These are phyloP conservation scores for Pseudogymnoascus sp. DNA, from an alignment of 2,329 filamentous ascomycete species.

Conservation along the genomic window DNA sequence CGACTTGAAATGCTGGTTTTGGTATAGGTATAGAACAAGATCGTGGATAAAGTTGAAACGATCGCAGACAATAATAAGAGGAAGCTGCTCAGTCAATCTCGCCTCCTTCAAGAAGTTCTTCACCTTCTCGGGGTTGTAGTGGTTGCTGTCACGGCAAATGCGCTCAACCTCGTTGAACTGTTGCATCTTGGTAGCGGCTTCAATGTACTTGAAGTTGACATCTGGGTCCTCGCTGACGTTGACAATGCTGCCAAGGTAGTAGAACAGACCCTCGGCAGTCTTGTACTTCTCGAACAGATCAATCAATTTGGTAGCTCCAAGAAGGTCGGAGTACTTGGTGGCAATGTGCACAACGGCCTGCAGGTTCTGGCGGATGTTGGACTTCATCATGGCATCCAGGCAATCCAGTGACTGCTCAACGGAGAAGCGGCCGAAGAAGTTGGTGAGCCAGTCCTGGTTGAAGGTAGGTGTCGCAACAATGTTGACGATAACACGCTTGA, in stretches of 20 bases:
- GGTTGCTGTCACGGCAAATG: conserved; percentile 88
- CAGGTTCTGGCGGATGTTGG: conserved; percentile 94
- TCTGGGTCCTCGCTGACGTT: conserved; percentile 93
- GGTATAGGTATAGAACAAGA: conserved; percentile 90
- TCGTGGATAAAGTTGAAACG: conserved; percentile 99
- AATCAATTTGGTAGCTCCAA: conserved; percentile 80
- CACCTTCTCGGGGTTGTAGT: conserved; percentile 87
- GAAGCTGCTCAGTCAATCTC: conserved; percentile 81
- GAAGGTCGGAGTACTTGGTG: conserved; percentile 94
- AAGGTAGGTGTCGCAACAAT: conserved; percentile 76
- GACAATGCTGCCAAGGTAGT: conserved; percentile 96
- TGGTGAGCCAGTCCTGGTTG: conserved; percentile 82
- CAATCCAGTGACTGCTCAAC: conserved; percentile 93
- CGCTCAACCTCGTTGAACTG: conserved; percentile 95
- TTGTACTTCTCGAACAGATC: conserved; percentile 97
- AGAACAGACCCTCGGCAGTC: conserved; percentile 93
- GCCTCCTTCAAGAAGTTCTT: conserved; percentile 99
- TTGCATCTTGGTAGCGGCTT: conserved; percentile 87
- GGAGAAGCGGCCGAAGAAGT: conserved; percentile 88
- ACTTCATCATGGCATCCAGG: conserved; percentile 90
- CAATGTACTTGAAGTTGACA: conserved; percentile 98
- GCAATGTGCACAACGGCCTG: conserved; percentile 91
- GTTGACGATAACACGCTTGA: conserved; percentile 85
- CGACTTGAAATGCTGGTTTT: conserved; percentile 98
- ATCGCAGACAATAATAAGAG: conserved; percentile 96